These are phyloP conservation scores for Kickxella alabastrina DNA, from an alignment of 192 early-diverging fungal genomes.

Conservation along the genomic window DNA sequence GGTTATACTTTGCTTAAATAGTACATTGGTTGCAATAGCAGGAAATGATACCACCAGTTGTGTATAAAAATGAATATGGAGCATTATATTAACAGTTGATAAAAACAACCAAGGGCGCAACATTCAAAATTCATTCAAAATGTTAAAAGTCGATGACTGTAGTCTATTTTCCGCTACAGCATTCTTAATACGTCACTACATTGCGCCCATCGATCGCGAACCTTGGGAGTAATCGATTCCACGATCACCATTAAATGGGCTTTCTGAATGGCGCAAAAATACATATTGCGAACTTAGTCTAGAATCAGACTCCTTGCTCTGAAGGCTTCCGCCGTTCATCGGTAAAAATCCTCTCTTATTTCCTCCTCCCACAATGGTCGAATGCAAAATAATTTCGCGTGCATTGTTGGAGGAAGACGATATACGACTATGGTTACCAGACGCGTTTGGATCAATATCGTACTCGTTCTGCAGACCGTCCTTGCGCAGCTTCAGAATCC, in stretches of 20 bases:
- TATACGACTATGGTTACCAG: not conserved
- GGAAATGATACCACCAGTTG: no score
- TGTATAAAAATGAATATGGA: no score
- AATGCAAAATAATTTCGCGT: not conserved
- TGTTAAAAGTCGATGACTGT: not conserved
- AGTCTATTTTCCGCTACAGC: not conserved
- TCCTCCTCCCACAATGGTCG: not conserved
- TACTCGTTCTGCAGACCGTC: constrained; percentile 38
- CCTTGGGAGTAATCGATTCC: not conserved
- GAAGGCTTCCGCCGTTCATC: not conserved
- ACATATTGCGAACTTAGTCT: not conserved
- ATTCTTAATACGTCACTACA: not conserved
- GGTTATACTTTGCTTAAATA: no score
- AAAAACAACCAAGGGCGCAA: no score
- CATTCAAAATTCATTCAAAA: no score
- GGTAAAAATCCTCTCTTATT: not conserved
- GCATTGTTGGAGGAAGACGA: not conserved
- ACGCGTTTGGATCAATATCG: not conserved
- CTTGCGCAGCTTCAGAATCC: constrained; percentile 18
- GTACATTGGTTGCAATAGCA: no score
- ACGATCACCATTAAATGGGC: not conserved
- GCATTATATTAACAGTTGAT: no score
- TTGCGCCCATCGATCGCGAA: not conserved
- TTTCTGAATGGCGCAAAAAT: not conserved
- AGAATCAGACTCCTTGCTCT: not conserved